Conservation (phyloP, 257 asterid species). For the Parsonsia alboflavescens region DNA sequence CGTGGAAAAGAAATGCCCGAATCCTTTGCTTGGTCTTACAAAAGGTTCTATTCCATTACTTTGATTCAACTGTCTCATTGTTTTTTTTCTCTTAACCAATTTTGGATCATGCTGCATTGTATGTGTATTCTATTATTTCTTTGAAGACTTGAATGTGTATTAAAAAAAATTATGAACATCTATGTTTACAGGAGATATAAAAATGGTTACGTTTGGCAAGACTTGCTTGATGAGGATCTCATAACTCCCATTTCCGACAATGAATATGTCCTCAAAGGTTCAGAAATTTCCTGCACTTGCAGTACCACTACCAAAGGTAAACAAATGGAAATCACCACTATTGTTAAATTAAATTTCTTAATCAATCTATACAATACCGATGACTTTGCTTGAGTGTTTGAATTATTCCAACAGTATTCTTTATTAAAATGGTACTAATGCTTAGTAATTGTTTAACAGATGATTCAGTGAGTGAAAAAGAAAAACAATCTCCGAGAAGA, state of each 20-base stretch:
- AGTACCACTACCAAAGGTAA: slow-evolving; percentile 34
- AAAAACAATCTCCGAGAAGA: slow-evolving; percentile 28
- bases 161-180: not conserved
- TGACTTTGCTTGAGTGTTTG: not conserved
- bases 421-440: no score
- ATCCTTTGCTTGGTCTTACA: slow-evolving; percentile 87
- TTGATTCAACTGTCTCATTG: no score
- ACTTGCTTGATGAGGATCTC: slow-evolving; percentile 86
- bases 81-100: not conserved
- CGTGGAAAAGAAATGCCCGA: slow-evolving; percentile 83
- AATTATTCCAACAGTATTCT: not conserved
- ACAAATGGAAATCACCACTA: not conserved
- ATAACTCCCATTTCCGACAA: slow-evolving; percentile 83
- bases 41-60: slow-evolving; percentile 41
- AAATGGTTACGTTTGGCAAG: slow-evolving; percentile 90
- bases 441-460: not conserved
- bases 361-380: not conserved
- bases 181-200: slow-evolving; percentile 54
- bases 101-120: not conserved
- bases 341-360: not conserved
- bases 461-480: slow-evolving; percentile 22
- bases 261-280: slow-evolving; percentile 91
- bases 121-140: not conserved
- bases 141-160: not conserved
- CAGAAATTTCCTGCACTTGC: slow-evolving; percentile 40